Conservation (phyloP, 208 protist genomes). For the Leishmania tarentolae region DNA sequence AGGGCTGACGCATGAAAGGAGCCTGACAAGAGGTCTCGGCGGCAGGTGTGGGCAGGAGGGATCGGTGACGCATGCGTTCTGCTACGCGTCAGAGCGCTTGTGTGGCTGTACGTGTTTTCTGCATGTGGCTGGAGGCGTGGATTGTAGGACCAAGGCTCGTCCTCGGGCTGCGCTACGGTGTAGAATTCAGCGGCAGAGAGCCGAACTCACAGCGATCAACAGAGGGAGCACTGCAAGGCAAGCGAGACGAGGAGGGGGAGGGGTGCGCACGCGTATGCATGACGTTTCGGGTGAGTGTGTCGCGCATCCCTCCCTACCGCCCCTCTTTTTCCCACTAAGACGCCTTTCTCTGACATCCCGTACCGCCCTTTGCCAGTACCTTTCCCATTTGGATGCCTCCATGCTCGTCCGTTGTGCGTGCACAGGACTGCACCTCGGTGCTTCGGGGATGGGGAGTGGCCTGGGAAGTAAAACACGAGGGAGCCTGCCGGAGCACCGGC, state of each 20-base stretch:
- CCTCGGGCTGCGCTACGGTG: not conserved
- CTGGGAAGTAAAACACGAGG: not conserved
- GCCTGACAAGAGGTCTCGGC: too few species aligned
- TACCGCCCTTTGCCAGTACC: not conserved
- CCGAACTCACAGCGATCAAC: not conserved
- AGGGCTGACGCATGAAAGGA: not conserved
- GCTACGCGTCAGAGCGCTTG: not conserved
- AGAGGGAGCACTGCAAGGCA: not conserved
- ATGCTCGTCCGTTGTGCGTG: not conserved
- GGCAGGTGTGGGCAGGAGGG: not conserved
- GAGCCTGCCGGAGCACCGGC: not conserved
- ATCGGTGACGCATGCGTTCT: not conserved
- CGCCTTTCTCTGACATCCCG: not conserved
- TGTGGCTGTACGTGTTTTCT: not conserved
- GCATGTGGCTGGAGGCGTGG: not conserved
- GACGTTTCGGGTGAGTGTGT: not conserved
- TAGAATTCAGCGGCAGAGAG: not conserved
- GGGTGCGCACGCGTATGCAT: not conserved
- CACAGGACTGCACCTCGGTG: not conserved
- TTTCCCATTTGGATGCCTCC: not conserved
- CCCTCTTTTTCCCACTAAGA: not conserved
- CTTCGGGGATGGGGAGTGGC: not conserved
- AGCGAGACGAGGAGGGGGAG: not conserved
- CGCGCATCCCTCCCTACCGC: not conserved
- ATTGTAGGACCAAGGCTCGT: not conserved